phyloP scores from a whole-genome alignment of 83 land plant species.

The Diphasiastrum complanatum region DNA sequence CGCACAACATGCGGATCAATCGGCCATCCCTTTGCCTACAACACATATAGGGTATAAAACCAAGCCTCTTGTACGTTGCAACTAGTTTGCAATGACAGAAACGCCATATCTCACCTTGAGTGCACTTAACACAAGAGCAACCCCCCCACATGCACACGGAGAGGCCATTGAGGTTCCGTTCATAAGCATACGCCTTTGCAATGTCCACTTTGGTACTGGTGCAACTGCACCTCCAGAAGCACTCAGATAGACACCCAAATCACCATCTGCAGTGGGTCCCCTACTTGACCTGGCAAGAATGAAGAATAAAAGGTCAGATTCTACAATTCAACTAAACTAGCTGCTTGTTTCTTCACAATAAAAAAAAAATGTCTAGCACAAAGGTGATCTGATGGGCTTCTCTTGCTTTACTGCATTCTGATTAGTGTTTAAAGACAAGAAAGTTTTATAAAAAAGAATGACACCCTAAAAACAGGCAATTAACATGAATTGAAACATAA shows the following conservation, averaged over 20 bases:
- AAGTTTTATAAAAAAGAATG: too few species aligned
- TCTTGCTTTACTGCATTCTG: too few species aligned
- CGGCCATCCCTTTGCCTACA: constrained; percentile 75
- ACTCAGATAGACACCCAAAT: constrained; percentile 87
- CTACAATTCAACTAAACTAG: too few species aligned
- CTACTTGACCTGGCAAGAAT: constrained; percentile 80
- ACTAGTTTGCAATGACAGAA: too few species aligned
- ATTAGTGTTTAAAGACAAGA: too few species aligned
- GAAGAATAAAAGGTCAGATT: background rate
- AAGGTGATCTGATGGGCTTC: too few species aligned
- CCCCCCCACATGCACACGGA: constrained; percentile 98
- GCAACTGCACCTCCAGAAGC: constrained; percentile 99
- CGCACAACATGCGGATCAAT: constrained; percentile 80
- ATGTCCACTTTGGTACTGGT: constrained; percentile 98
- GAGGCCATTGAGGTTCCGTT: constrained; percentile 99
- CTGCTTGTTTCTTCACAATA: too few species aligned
- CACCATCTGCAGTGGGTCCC: constrained; percentile 97
- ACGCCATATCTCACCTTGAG: constrained; percentile 55
- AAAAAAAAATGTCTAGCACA: too few species aligned
- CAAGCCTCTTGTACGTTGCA: too few species aligned
- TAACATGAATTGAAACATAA: too few species aligned
- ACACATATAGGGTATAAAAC: background rate
- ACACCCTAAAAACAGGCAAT: too few species aligned
- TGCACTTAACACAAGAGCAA: constrained; percentile 85
- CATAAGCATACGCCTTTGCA: constrained; percentile 93